These are phyloP conservation scores for Sporothrix mexicana DNA, from an alignment of 2,329 filamentous ascomycete genomes.

Conservation along the genomic window DNA sequence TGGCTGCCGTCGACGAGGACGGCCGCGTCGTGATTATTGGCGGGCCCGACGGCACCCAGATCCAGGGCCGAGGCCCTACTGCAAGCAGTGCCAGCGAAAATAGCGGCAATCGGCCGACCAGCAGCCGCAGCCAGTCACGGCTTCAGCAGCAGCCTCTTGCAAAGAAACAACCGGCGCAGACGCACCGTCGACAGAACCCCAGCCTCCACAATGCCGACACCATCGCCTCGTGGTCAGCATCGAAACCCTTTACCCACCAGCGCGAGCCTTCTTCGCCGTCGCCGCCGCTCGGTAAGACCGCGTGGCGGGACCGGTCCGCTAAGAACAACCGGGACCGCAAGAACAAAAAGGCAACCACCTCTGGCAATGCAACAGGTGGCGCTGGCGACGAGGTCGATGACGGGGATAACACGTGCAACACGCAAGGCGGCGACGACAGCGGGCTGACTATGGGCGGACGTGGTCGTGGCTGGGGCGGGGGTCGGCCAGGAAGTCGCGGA, in stretches of 20 bases:
- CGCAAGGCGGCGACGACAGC: conserved; percentile 39
- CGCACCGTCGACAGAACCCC: conserved; percentile 9
- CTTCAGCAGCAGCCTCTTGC: conserved; percentile 15
- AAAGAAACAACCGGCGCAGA: conserved; percentile 14
- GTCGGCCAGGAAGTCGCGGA: conserved; percentile 24
- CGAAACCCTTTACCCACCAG: conserved; percentile 30
- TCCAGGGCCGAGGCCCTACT: conserved; percentile 32
- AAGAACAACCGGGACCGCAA: conserved; percentile 40
- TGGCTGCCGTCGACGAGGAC: conserved; percentile 70
- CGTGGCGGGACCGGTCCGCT: conserved; percentile 28
- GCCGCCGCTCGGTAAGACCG: conserved; percentile 33
- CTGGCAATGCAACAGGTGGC: conserved; percentile 20
- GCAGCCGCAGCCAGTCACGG: conserved; percentile 27
- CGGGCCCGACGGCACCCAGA: conserved; percentile 32
- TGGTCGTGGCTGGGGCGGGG: conserved; percentile 24
- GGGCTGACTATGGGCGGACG: conserved; percentile 35
- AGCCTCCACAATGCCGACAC: conserved; percentile 3
- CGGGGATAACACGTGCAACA: conserved; percentile 44
- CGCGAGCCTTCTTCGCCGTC: conserved; percentile 38
- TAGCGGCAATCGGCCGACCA: conserved; percentile 41
- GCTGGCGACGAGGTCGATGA: conserved; percentile 39
- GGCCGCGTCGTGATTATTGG: conserved; percentile 34
- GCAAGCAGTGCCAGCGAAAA: conserved; percentile 28
- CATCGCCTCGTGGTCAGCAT: conserved; percentile 11
- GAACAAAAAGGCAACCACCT: conserved; percentile 43